A percentile compares a stretch with the other conserved stretches of the same genome.
Evolutionary conservation across 768 basidiomycete genomes (phyloP).

Genomic region (Chlorophyllum brunneum): DNA sequence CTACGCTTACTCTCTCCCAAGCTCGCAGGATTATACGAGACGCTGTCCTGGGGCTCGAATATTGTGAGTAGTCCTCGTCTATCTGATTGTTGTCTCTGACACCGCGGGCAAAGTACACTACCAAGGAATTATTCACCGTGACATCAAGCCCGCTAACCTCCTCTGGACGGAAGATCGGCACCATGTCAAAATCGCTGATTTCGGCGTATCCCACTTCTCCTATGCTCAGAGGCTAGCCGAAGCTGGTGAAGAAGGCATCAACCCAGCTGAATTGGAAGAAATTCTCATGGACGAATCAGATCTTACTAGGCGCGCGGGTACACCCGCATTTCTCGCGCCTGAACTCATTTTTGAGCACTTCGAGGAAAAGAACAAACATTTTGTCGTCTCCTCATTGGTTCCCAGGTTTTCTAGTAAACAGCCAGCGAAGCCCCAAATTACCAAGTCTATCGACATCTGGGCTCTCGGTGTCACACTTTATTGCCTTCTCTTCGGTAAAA

Average conservation of each 20-base stretch:
- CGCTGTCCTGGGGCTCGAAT: conserved; percentile 91
- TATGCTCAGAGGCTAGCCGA: conserved; percentile 79
- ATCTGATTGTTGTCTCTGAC: conserved; percentile 15
- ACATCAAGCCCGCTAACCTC: conserved; percentile 98
- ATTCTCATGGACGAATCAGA: conserved; percentile 82
- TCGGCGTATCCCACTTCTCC: conserved; percentile 96
- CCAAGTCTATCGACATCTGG: conserved; percentile 97
- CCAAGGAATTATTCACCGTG: conserved; percentile 98
- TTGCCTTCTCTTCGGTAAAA: conserved; percentile 85
- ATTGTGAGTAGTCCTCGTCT: conserved; percentile 56
- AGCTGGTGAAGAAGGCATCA: conserved; percentile 41
- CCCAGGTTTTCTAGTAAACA: conserved; percentile 25
- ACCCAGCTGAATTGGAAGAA: conserved; percentile 43
- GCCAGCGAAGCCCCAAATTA: conserved; percentile 42
- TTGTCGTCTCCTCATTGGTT: conserved; percentile 17
- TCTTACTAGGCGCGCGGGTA: conserved; percentile 88
- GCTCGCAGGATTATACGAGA: conserved; percentile 88
- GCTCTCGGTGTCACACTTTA: conserved; percentile 95
- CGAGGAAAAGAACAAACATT: conserved; percentile 28
- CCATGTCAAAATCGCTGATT: conserved; percentile 96
- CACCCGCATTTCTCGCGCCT: conserved; percentile 94
- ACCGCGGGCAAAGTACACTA: conserved; percentile 71
- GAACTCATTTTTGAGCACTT: conserved; percentile 80
- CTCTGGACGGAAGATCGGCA: conserved; percentile 84
- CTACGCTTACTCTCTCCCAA: conserved; percentile 80